phyloP scores from a whole-genome alignment of 768 basidiomycete genomes.

The Astraeus odoratus region DNA sequence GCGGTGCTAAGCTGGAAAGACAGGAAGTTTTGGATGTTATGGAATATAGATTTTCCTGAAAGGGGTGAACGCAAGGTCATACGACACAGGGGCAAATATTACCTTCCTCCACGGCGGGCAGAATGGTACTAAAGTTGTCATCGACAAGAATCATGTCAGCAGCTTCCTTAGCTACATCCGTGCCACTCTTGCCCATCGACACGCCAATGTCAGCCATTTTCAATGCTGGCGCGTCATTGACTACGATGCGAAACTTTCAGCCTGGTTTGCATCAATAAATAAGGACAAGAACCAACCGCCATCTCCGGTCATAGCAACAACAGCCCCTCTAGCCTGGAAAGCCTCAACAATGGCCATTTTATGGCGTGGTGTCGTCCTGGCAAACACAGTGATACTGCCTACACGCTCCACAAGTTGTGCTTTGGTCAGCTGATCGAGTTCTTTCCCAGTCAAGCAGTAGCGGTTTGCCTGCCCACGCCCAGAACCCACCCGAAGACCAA shows the following conservation, averaged over 20 bases:
- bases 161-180: slow-evolving; percentile 97
- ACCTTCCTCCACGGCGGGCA: slow-evolving; percentile 94
- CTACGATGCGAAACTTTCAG: slow-evolving; percentile 26
- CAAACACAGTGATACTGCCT: slow-evolving; percentile 81
- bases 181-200: slow-evolving; percentile 98
- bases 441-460: slow-evolving; percentile 71
- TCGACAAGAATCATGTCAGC: slow-evolving; percentile 96
- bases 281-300: slow-evolving; percentile 57
- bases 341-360: slow-evolving; percentile 98
- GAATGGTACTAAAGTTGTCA: slow-evolving; percentile 92
- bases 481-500: slow-evolving; percentile 68
- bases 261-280: neutral
- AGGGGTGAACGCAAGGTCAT: neutral
- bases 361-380: slow-evolving; percentile 91
- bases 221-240: slow-evolving; percentile 94
- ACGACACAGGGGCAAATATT: slow-evolving; percentile 6
- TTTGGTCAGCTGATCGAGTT: slow-evolving; percentile 79
- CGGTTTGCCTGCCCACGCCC: slow-evolving; percentile 24
- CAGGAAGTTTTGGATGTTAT: slow-evolving; percentile 98
- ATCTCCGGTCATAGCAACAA: slow-evolving; percentile 98
- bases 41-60: slow-evolving; percentile 91
- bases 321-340: slow-evolving; percentile 80
- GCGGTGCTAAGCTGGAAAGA: slow-evolving; percentile 97
- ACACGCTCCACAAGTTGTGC: slow-evolving; percentile 78
- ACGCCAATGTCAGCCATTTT: slow-evolving; percentile 98